Evolutionary conservation across 2,329 filamentous ascomycete species (phyloP), one percentile per base, ranked within the genome.

Genomic region (Chaetothyriales sp.): DNA sequence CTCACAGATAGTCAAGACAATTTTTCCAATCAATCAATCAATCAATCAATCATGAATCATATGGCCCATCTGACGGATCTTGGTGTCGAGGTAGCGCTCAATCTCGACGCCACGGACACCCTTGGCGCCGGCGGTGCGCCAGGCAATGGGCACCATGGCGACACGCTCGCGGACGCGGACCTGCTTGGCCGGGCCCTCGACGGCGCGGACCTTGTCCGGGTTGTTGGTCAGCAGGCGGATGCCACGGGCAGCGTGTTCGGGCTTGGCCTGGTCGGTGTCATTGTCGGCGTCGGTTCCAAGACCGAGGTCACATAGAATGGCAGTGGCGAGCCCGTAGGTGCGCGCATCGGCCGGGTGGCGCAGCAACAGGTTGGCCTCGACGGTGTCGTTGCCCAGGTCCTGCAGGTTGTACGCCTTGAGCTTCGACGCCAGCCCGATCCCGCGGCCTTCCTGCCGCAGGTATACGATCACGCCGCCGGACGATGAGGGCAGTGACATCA

Each of bases 391-490:
- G 0, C 92, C 92, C 22, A 98, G 73, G 68, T 98, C 92, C 66
- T 98, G 92, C 44, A 98, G 73, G 63, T 98, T 98, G 68, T 98
- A 98, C 3, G 92, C 92, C 69, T 98, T 96, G 42, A 98, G 75
- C 68, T 98, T 98, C 70, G 95, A 89, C 2, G 86, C 84, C 0
- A 98, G 75, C 0, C 92, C 92, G 57, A 98, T 98, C 1, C 92
- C 92, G 20, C 92, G 84, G 0, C 92, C 92, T 70, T 98, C 92
- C 67, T 98, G 92, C 19, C 92, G 83, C 19, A 98, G 74, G 64
- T 98, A 98, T 60, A 98, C 82, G 58, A 98, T 95, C 49, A 95
- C 88, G 32, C 92, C 92, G 15, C 89, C 89, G 54, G 70, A 65
- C 8, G 80, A 48, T 61, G 49, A 47, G 0, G 73, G 81, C 25